phyloP scores from a whole-genome alignment of 495 filamentous ascomycete genomes.

The Lasiosphaeria ovina region DNA sequence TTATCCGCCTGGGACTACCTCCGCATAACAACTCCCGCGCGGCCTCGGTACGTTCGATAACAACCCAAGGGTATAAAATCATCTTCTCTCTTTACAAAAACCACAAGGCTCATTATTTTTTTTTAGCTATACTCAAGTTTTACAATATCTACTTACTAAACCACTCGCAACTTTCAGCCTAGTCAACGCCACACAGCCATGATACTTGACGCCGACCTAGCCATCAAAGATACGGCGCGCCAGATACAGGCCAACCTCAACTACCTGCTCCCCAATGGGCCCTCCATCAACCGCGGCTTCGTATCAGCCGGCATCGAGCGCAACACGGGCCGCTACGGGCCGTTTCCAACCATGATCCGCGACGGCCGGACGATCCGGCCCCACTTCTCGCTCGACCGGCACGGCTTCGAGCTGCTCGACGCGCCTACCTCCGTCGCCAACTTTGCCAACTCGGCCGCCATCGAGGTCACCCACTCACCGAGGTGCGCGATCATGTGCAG shows the following conservation, averaged over 20 bases:
- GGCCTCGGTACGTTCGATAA: too few relatives aligned
- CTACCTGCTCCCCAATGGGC: conserved; percentile 18
- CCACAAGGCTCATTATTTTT: too few relatives aligned
- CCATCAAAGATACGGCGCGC: conserved; percentile 13
- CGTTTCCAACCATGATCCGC: conserved; percentile 16
- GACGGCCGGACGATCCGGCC: conserved; percentile 16
- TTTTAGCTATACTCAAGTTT: too few relatives aligned
- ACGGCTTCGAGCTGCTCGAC: conserved; percentile 19
- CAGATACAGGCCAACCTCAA: conserved; percentile 16
- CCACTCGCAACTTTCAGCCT: too few relatives aligned
- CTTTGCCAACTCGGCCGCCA: conserved; percentile 14
- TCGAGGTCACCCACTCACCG: conserved; percentile 15
- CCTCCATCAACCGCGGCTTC: conserved; percentile 20
- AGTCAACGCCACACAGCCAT: too few relatives aligned
- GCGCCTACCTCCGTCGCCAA: conserved; percentile 9
- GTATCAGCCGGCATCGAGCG: conserved; percentile 17
- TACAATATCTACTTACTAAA: too few relatives aligned
- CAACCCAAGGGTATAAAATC: too few relatives aligned
- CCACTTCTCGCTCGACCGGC: conserved; percentile 16
- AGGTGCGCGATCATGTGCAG: conserved; percentile 12
- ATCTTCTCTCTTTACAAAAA: too few relatives aligned
- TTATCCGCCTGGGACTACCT: too few relatives aligned
- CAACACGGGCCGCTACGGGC: conserved; percentile 18
- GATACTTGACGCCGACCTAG: too few relatives aligned
- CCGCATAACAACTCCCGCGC: too few relatives aligned